Percentiles rank a stretch among this genome's conserved stretches.
Evolutionary conservation across 2,329 filamentous ascomycete species (phyloP).

Genomic region (Pezicula carpinea): DNA sequence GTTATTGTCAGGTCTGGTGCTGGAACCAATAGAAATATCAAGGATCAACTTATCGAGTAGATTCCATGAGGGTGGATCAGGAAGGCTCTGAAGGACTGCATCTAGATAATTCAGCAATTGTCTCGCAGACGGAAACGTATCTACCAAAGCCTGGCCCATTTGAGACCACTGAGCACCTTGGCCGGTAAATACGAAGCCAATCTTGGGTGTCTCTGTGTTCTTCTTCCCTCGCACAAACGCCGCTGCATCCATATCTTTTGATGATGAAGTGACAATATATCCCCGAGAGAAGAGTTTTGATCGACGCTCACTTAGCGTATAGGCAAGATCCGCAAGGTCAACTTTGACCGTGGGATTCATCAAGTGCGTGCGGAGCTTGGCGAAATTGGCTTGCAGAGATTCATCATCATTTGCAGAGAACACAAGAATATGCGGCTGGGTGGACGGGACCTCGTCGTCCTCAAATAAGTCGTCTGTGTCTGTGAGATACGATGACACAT

Average conservation of each 20-base stretch:
- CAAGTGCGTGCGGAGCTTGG: slow-evolving; percentile 16
- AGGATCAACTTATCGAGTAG: neutral
- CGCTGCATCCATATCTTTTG: neutral
- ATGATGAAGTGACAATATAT: slow-evolving; percentile 10
- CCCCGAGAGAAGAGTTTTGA: slow-evolving; percentile 14
- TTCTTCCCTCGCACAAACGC: neutral
- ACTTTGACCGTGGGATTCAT: slow-evolving; percentile 11
- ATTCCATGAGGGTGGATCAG: slow-evolving; percentile 4
- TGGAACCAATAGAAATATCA: no score
- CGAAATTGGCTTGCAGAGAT: slow-evolving; percentile 20
- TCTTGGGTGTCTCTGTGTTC: slow-evolving; percentile 1
- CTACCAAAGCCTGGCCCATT: slow-evolving; percentile 22
- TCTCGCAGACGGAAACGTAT: slow-evolving; percentile 1
- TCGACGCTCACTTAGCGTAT: slow-evolving; percentile 18
- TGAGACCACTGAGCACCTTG: slow-evolving; percentile 25
- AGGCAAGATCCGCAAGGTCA: slow-evolving; percentile 15
- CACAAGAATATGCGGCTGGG: slow-evolving; percentile 10
- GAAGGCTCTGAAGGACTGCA: slow-evolving; percentile 4
- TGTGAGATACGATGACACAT: slow-evolving; percentile 4
- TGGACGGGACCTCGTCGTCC: slow-evolving; percentile 1
- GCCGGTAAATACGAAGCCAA: slow-evolving; percentile 25
- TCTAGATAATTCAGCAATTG: slow-evolving; percentile 1
- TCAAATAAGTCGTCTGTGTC: slow-evolving; percentile 2
- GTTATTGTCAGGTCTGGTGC: no score
- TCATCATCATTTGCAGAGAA: slow-evolving; percentile 19